These are phyloP conservation scores for Apophysomyces sp. DNA, from an alignment of 371 early-diverging fungal genomes.

Conservation along the genomic window DNA sequence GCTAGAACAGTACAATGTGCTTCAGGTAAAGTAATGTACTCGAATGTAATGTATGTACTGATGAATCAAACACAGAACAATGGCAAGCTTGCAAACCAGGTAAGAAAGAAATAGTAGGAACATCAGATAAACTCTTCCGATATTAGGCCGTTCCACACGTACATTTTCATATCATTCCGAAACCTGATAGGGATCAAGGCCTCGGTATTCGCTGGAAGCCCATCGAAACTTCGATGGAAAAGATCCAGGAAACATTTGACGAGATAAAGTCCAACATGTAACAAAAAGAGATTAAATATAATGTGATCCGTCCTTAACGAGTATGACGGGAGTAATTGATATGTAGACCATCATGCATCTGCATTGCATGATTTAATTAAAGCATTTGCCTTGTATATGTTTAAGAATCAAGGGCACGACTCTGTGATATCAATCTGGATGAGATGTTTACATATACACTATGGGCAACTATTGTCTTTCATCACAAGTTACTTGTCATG, in stretches of 20 bases:
- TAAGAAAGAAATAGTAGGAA: slow-evolving; percentile 6
- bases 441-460: too few relatives aligned
- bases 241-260: slow-evolving; percentile 25
- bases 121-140: not conserved
- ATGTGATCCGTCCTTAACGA: too few relatives aligned
- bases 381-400: too few relatives aligned
- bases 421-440: too few relatives aligned
- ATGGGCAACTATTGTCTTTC: too few relatives aligned
- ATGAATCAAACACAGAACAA: slow-evolving; percentile 61
- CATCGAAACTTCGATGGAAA: slow-evolving; percentile 31
- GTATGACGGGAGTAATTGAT: too few relatives aligned
- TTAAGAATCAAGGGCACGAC: too few relatives aligned
- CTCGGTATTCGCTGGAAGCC: slow-evolving; percentile 70
- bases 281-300: too few relatives aligned
- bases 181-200: slow-evolving; percentile 68
- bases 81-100: slow-evolving; percentile 77
- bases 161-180: slow-evolving; percentile 92
- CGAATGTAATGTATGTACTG: not conserved
- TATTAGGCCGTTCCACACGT: slow-evolving; percentile 79
- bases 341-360: too few relatives aligned
- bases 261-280: slow-evolving; percentile 25
- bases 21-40: slow-evolving; percentile 62
- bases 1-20: slow-evolving; percentile 80
- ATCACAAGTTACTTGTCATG: too few relatives aligned
- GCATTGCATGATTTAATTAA: too few relatives aligned